These are phyloP conservation scores for Rubia tinctorum DNA, from an alignment of 305 asterid genomes.

Conservation along the genomic window DNA sequence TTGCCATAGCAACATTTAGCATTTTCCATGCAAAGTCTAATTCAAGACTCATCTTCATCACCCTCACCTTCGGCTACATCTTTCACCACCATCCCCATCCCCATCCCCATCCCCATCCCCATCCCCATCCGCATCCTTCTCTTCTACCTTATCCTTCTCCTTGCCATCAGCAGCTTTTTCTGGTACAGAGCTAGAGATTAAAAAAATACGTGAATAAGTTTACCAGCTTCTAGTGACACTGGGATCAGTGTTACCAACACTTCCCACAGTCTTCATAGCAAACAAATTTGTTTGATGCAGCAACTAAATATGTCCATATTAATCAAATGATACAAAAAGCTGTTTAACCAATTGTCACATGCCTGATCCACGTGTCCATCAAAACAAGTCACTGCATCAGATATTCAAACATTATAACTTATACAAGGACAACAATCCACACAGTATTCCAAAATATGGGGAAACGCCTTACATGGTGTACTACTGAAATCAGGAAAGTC, in stretches of 20 bases:
- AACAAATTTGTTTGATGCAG: not conserved
- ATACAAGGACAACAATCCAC: not conserved
- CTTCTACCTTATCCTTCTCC: conserved; percentile 47
- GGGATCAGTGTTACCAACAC: not conserved
- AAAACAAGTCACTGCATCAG: not conserved
- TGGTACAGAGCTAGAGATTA: not conserved
- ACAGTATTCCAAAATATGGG: not conserved
- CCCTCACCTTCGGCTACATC: conserved; percentile 67
- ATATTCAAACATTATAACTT: not conserved
- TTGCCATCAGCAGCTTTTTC: conserved; percentile 36
- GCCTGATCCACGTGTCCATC: not conserved
- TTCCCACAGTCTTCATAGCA: not conserved
- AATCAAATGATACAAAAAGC: not conserved
- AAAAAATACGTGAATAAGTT: not conserved
- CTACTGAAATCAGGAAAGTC: not conserved
- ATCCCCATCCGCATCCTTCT: conserved; percentile 54
- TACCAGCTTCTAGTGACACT: not conserved
- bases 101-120: conserved; percentile 61
- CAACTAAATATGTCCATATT: not conserved
- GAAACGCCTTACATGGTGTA: not conserved
- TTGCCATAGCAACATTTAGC: conserved; percentile 91
- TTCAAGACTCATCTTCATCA: conserved; percentile 93
- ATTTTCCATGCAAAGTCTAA: conserved; percentile 97
- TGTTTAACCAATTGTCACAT: not conserved
- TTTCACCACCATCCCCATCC: too few relatives aligned